Evolutionary conservation across 257 asterid species (phyloP).

Genomic region (Mentha longifolia): DNA sequence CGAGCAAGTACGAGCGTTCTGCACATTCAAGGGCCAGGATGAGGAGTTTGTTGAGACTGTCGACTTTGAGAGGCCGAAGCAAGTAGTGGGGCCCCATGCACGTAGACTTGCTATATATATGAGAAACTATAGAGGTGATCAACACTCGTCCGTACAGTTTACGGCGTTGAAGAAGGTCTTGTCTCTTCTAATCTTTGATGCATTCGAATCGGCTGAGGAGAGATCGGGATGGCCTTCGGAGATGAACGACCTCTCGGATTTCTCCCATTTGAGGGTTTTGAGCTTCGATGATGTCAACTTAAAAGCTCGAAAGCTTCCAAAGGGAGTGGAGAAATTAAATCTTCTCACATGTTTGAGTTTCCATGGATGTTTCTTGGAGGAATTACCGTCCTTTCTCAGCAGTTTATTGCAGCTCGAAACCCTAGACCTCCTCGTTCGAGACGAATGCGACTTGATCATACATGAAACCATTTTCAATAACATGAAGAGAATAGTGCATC

Average conservation of each 20-base stretch:
- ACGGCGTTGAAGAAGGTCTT: not conserved
- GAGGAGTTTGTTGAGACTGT: slow-evolving; percentile 2
- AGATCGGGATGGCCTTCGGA: not conserved
- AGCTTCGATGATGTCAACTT: not conserved
- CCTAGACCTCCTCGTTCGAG: slow-evolving; percentile 38
- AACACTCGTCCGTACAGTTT: not conserved
- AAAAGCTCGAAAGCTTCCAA: not conserved
- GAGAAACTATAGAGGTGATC: not conserved
- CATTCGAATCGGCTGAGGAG: not conserved
- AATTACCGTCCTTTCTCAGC: slow-evolving; percentile 29
- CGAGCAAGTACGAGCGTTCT: slow-evolving; percentile 21
- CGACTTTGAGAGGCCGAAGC: not conserved
- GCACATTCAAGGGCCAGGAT: slow-evolving; percentile 13
- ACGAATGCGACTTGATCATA: not conserved
- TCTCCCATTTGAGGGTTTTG: slow-evolving; percentile 13
- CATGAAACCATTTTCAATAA: not conserved
- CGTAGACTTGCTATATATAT: slow-evolving; percentile 26
- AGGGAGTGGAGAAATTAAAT: not conserved
- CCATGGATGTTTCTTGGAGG: slow-evolving; percentile 31
- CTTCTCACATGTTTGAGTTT: slow-evolving; percentile 43
- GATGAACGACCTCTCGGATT: not conserved
- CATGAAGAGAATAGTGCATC: slow-evolving; percentile 21
- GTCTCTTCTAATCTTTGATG: slow-evolving; percentile 30
- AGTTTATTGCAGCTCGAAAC: slow-evolving; percentile 30
- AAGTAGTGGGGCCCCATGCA: not conserved